phyloP scores from a whole-genome alignment of 371 early-diverging fungal genomes.

The Mucor circinelloides region DNA sequence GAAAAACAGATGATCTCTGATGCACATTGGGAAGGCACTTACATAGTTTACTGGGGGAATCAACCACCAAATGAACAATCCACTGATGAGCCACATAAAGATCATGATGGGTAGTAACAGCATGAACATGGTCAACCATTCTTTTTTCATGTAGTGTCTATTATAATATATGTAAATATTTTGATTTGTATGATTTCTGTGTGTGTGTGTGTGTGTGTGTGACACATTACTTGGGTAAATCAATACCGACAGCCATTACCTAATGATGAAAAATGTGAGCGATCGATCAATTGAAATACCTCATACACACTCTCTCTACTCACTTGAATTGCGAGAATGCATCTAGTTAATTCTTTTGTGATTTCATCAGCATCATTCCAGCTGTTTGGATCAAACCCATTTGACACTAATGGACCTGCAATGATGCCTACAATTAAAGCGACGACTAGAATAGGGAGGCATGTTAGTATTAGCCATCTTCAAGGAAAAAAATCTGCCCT shows the following conservation, averaged over 20 bases:
- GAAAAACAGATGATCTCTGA: neutral
- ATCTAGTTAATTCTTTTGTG: conserved; percentile 73
- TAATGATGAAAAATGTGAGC: conserved; percentile 17
- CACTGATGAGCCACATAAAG: conserved; percentile 86
- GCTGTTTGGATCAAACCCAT: conserved; percentile 62
- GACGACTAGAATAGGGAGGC: conserved; percentile 55
- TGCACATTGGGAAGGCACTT: conserved; percentile 21
- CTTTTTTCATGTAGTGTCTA: conserved; percentile 58
- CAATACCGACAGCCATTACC: conserved; percentile 89
- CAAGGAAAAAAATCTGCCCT: conserved; percentile 18
- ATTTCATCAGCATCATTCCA: conserved; percentile 56
- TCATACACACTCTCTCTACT: conserved; percentile 1
- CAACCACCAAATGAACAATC: conserved; percentile 67
- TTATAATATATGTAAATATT: neutral
- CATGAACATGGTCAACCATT: conserved; percentile 70
- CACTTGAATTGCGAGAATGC: conserved; percentile 82
- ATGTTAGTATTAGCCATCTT: neutral
- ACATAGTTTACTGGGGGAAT: conserved; percentile 71
- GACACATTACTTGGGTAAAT: conserved; percentile 70
- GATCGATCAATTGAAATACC: neutral
- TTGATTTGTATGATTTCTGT: neutral
- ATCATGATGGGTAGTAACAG: conserved; percentile 87
- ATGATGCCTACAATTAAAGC: conserved; percentile 89
- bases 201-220: neutral
- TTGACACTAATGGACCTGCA: conserved; percentile 73